Evolutionary conservation across 441 rosid genomes (phyloP).

Genomic region (Populus hybrid): DNA sequence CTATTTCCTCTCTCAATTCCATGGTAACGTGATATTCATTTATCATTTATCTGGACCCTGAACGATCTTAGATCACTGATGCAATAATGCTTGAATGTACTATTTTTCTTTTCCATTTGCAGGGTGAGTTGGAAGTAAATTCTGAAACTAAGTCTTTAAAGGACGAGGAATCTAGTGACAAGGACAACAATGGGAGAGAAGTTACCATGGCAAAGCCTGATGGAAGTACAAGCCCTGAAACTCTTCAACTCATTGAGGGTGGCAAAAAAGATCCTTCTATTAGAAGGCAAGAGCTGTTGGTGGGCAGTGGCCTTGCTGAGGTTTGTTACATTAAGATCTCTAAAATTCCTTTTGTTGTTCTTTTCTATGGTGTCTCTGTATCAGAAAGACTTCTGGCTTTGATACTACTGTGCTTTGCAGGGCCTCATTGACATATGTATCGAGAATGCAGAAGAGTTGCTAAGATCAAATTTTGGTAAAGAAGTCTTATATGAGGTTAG

Average conservation of each 20-base stretch:
- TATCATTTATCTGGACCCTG: not conserved
- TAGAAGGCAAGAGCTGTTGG: conserved; percentile 79
- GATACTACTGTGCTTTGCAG: conserved; percentile 42
- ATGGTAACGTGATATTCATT: conserved; percentile 43
- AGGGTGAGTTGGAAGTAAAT: conserved; percentile 47
- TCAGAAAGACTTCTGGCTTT: not conserved
- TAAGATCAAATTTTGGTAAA: conserved; percentile 73
- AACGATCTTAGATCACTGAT: not conserved
- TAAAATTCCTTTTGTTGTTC: not conserved
- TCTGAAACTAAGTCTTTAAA: conserved; percentile 33
- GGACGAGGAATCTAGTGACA: conserved; percentile 35
- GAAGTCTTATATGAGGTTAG: conserved; percentile 78
- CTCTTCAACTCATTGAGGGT: conserved; percentile 33
- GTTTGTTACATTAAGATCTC: conserved; percentile 29
- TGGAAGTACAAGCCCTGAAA: conserved; percentile 31
- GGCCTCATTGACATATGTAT: conserved; percentile 61
- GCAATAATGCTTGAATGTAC: not conserved
- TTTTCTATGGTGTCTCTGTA: not conserved
- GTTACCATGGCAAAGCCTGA: conserved; percentile 21
- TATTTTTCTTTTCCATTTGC: conserved; percentile 10
- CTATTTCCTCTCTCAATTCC: conserved; percentile 58
- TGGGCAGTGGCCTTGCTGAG: conserved; percentile 90
- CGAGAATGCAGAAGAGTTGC: conserved; percentile 65
- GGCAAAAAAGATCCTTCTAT: conserved; percentile 78
- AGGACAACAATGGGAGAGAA: conserved; percentile 32